Evolutionary conservation across 768 basidiomycete genomes (phyloP).

Genomic region (Kwoniella europaea): DNA sequence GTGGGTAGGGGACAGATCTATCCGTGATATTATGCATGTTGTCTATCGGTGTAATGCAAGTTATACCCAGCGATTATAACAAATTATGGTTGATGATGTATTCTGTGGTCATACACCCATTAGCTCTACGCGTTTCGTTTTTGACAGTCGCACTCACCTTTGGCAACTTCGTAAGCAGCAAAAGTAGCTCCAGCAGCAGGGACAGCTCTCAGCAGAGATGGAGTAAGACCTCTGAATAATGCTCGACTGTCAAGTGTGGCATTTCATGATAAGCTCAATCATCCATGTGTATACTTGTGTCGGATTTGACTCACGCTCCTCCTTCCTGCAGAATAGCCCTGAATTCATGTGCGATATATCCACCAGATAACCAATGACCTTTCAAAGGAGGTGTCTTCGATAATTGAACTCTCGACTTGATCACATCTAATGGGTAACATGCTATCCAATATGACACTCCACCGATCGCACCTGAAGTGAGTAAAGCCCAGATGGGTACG

Average conservation of each 20-base stretch:
- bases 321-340: slow-evolving; percentile 70
- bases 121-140: not conserved
- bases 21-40: not conserved
- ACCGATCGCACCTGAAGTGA: slow-evolving; percentile 60
- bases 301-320: slow-evolving; percentile 68
- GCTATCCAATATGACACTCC: slow-evolving; percentile 89
- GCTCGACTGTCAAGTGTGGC: slow-evolving; percentile 3
- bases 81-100: slow-evolving; percentile 48
- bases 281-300: slow-evolving; percentile 64
- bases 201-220: slow-evolving; percentile 65
- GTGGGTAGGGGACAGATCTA: not conserved
- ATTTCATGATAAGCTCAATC: not conserved
- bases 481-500: slow-evolving; percentile 36
- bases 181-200: slow-evolving; percentile 91
- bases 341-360: slow-evolving; percentile 77
- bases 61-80: slow-evolving; percentile 19
- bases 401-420: slow-evolving; percentile 88
- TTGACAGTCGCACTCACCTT: slow-evolving; percentile 57
- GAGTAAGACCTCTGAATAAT: slow-evolving; percentile 50
- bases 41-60: not conserved
- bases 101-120: slow-evolving; percentile 23
- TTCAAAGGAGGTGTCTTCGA: slow-evolving; percentile 70
- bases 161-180: slow-evolving; percentile 80
- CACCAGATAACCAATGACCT: slow-evolving; percentile 63
- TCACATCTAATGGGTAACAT: slow-evolving; percentile 89